Evolutionary conservation across 176 grass and related monocot genomes (phyloP).

Genomic region (Carex littledalei): DNA sequence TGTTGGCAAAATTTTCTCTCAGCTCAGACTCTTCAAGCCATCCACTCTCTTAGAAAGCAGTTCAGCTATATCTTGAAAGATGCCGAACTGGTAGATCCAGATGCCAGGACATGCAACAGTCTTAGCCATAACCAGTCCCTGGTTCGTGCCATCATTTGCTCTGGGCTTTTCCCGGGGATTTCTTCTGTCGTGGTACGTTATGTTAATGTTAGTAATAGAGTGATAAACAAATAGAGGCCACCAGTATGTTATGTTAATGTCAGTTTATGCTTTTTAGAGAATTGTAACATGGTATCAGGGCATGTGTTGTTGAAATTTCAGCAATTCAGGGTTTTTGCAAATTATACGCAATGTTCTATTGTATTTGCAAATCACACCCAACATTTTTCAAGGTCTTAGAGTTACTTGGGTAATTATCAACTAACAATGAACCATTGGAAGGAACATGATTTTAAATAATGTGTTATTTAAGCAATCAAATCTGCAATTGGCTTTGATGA

Average conservation of each 20-base stretch:
- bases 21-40: slow-evolving; percentile 89
- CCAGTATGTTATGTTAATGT: background rate
- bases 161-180: slow-evolving; percentile 90
- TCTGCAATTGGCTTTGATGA: background rate
- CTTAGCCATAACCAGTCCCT: slow-evolving; percentile 96
- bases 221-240: background rate
- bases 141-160: slow-evolving; percentile 83
- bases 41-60: slow-evolving; percentile 90
- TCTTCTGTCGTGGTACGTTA: slow-evolving; percentile 78
- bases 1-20: slow-evolving; percentile 97
- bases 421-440: background rate
- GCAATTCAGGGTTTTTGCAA: background rate
- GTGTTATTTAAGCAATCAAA: background rate
- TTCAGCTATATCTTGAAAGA: slow-evolving; percentile 92
- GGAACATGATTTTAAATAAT: background rate
- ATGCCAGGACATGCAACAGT: slow-evolving; percentile 57
- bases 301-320: background rate
- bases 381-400: background rate
- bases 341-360: background rate
- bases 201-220: background rate
- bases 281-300: background rate
- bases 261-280: background rate
- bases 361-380: background rate
- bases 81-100: slow-evolving; percentile 63
- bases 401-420: background rate